Evolutionary conservation across 2,329 filamentous ascomycete genomes (phyloP).

Genomic region (Cadophora sp.): DNA sequence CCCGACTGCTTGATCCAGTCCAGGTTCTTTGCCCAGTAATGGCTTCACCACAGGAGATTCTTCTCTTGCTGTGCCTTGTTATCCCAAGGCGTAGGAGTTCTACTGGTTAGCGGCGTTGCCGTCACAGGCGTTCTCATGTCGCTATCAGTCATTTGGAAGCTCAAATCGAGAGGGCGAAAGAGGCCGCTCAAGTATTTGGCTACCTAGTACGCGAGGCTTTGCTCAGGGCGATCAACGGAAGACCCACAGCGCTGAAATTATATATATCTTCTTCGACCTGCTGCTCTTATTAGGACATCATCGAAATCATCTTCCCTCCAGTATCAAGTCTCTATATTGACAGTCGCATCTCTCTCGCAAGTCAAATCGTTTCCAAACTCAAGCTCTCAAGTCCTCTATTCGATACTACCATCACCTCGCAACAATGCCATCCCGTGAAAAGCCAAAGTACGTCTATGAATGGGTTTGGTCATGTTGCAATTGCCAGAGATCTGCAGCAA

Average conservation of each 20-base stretch:
- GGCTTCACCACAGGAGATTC: not conserved
- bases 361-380: too few relatives aligned
- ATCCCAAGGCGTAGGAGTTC: not conserved
- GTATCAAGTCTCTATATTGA: too few relatives aligned
- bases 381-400: too few relatives aligned
- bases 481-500: not conserved
- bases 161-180: not conserved
- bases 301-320: too few relatives aligned
- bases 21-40: not conserved
- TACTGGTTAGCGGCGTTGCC: not conserved
- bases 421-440: not conserved
- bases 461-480: slow-evolving; percentile 16
- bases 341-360: too few relatives aligned
- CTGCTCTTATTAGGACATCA: not conserved
- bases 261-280: not conserved
- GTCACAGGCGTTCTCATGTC: slow-evolving; percentile 1
- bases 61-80: not conserved
- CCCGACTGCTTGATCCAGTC: not conserved
- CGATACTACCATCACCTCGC: too few relatives aligned
- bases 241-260: not conserved
- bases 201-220: not conserved
- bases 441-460: slow-evolving; percentile 5
- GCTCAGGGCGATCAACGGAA: not conserved
- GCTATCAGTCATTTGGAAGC: not conserved
- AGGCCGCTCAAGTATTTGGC: not conserved